Evolutionary conservation across 352 stramenopile genomes (phyloP).

Genomic region (Blastocystis sp.): DNA sequence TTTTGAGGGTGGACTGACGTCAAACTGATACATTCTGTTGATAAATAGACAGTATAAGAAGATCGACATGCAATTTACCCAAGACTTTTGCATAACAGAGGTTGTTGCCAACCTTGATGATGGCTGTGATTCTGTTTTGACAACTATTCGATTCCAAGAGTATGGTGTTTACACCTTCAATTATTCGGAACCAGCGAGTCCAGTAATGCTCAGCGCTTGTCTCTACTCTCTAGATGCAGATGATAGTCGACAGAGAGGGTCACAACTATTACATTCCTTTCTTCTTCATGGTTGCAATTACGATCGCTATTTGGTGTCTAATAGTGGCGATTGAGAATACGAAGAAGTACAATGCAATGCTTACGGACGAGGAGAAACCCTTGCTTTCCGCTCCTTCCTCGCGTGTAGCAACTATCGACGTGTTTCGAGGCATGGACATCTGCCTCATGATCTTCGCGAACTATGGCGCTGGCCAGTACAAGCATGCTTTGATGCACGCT

Average conservation of each 20-base stretch:
- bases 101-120: neutral
- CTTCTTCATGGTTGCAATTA: constrained; percentile 32
- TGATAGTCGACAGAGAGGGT: neutral
- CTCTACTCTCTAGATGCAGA: neutral
- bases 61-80: constrained; percentile 24
- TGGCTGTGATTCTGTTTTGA: neutral
- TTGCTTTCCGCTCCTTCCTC: neutral
- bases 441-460: constrained; percentile 58
- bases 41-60: neutral
- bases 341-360: neutral
- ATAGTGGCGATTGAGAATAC: neutral
- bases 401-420: constrained; percentile 6
- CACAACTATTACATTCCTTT: constrained; percentile 47
- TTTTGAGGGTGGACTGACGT: neutral
- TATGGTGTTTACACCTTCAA: constrained; percentile 29
- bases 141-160: neutral
- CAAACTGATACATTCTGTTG: neutral
- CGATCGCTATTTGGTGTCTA: neutral
- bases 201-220: neutral
- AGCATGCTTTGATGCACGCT: neutral
- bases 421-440: constrained; percentile 17
- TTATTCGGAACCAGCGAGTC: neutral
- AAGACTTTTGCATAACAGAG: neutral
- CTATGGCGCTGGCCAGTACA: constrained; percentile 9
- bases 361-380: neutral